Evolutionary conservation across 768 basidiomycete species (phyloP).

Genomic region (Lanmaoa pseudosensibilis): DNA sequence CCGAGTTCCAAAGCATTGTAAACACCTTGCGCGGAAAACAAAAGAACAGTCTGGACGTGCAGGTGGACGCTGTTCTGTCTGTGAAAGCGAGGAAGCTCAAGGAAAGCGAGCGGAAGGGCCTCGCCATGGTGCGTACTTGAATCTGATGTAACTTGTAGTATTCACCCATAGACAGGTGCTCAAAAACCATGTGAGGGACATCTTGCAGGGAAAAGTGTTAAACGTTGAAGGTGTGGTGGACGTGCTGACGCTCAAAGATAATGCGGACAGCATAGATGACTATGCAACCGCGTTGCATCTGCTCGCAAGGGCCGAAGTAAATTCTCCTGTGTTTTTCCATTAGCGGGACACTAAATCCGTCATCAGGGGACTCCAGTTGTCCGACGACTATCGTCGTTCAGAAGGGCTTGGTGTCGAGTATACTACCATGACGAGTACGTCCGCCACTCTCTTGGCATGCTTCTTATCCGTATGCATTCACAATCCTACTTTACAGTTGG

Average conservation of each 20-base stretch:
- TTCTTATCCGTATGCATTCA: neutral
- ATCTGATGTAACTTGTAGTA: neutral
- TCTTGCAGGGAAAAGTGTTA: constrained; percentile 75
- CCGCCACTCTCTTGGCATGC: neutral
- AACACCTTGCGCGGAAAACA: constrained; percentile 52
- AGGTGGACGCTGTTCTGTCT: constrained; percentile 62
- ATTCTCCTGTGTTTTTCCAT: constrained; percentile 6
- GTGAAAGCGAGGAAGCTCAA: constrained; percentile 47
- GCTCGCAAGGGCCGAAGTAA: constrained; percentile 54
- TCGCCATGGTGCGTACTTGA: constrained; percentile 37
- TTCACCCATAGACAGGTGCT: constrained; percentile 51
- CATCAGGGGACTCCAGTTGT: constrained; percentile 68
- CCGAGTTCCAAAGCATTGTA: constrained; percentile 57
- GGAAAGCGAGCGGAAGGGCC: constrained; percentile 47
- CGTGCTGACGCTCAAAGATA: constrained; percentile 83
- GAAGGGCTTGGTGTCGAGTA: constrained; percentile 83
- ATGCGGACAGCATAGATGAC: constrained; percentile 55
- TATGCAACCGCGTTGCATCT: constrained; percentile 70
- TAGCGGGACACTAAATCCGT: constrained; percentile 2
- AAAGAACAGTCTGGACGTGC: constrained; percentile 61
- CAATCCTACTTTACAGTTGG: constrained; percentile 58
- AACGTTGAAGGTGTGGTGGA: constrained; percentile 82
- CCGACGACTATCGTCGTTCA: constrained; percentile 65
- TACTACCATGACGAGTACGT: constrained; percentile 88
- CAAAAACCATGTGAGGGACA: constrained; percentile 60